Evolutionary conservation across 441 rosid species (phyloP).

Genomic region (Erysimum pusillum): DNA sequence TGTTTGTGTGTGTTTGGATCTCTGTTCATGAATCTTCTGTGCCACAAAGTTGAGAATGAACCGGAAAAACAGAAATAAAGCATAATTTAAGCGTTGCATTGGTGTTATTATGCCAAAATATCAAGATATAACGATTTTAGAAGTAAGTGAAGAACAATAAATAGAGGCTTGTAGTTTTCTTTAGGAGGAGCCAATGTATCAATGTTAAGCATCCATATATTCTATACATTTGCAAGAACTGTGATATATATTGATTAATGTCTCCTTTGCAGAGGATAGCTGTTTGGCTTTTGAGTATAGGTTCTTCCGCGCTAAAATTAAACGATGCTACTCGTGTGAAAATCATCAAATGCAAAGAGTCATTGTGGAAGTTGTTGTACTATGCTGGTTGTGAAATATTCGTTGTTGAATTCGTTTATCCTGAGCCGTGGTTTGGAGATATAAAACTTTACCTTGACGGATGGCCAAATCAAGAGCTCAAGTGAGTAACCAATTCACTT

Average conservation of each 20-base stretch:
- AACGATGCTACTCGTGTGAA: constrained; percentile 59
- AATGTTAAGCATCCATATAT: background rate
- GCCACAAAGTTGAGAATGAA: background rate
- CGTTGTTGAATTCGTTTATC: constrained; percentile 55
- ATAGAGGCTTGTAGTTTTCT: background rate
- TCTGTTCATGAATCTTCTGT: background rate
- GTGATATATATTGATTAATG: background rate
- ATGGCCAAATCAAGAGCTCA: constrained; percentile 87
- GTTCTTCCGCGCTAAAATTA: constrained; percentile 50
- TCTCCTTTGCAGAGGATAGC: constrained; percentile 57
- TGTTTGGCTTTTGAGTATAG: constrained; percentile 56
- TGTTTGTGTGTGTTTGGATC: background rate
- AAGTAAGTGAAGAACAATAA: background rate
- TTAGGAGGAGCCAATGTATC: background rate
- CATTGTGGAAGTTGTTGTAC: constrained; percentile 85
- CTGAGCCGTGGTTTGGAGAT: constrained; percentile 71
- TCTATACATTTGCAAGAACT: background rate
- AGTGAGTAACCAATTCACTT: constrained; percentile 55
- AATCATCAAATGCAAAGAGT: constrained; percentile 71
- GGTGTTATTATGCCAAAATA: background rate
- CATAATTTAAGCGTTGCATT: background rate
- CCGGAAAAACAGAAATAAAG: no score
- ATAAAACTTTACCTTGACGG: constrained; percentile 59
- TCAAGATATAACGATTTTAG: background rate
- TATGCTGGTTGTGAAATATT: constrained; percentile 66